phyloP scores from a whole-genome alignment of 1,284 basidiomycete species.

The Rhodotorula mucilaginosa region DNA sequence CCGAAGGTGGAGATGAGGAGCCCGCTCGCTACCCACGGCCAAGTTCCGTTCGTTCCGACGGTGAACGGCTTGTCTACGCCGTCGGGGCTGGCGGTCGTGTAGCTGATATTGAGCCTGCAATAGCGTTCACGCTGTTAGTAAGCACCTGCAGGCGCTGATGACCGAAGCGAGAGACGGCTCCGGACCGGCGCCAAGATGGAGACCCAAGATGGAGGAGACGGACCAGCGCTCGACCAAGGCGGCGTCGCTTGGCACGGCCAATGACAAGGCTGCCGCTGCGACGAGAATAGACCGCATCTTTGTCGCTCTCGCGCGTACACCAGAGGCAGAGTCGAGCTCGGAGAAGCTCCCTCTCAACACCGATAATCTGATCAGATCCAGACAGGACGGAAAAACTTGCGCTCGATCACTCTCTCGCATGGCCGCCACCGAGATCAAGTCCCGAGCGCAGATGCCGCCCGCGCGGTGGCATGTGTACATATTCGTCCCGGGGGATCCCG shows the following conservation, averaged over 20 bases:
- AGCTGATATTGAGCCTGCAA: slow-evolving; percentile 48
- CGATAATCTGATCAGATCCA: too few species aligned
- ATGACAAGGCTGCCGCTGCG: background rate
- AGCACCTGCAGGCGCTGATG: background rate
- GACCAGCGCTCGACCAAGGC: slow-evolving; percentile 21
- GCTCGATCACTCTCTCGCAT: background rate
- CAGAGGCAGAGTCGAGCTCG: background rate
- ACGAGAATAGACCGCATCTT: background rate
- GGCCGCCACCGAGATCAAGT: background rate
- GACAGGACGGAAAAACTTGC: too few species aligned
- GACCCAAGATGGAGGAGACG: background rate
- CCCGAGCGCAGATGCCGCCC: background rate
- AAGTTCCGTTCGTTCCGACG: slow-evolving; percentile 82
- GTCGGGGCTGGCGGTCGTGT: slow-evolving; percentile 69
- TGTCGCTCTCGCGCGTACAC: background rate
- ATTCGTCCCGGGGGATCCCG: too few species aligned
- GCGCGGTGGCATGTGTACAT: too few species aligned
- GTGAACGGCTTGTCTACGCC: slow-evolving; percentile 64
- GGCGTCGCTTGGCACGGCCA: background rate
- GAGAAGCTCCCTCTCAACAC: background rate
- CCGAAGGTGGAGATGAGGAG: slow-evolving; percentile 11
- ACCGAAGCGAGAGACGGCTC: background rate
- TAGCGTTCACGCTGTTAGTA: background rate
- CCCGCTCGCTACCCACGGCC: slow-evolving; percentile 66
- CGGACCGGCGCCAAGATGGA: background rate